Evolutionary conservation across 768 basidiomycete species (phyloP), one percentile per base, ranked within the genome.

Genomic region (Lentinula edodes): DNA sequence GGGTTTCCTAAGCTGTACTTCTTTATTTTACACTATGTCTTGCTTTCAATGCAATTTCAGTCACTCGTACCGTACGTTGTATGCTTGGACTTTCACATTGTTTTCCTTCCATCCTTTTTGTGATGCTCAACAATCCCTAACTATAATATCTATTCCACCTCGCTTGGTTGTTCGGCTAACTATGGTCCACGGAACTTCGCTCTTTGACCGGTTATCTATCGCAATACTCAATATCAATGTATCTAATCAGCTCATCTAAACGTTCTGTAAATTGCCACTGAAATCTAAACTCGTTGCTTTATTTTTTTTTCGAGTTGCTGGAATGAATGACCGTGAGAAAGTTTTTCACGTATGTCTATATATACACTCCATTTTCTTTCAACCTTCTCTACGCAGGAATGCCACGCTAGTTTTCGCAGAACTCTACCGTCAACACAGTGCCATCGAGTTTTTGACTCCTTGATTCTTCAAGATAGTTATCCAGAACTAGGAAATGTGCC

Each of bases 11-110:
- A 56, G 54, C 38, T 41, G 20, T 43, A 41, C 54, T 23, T 28
- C 39, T 46, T 58, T 36, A 18, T 35, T 16, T 13, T n/a, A 9
- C 34, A n/a, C 39, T 16, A 20, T 41, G 39, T 54, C 34, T 54
- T 54, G 53, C 53, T 54, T 54, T 54, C 53, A 20, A n/a, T 54
- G 36, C 53, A 53, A 28, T 41, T 39, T 57, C 38, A 39, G 39
- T 57, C 55, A 36, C 18, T 39, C 38, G 39, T 56, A 20, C 23
- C 52, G 38, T 56, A 34, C 32, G 9, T 23, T 32, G 23, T 46
- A 58, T 43, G 41, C 32, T 58, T 32, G 20, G 13, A 46, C 41
- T 58, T 3, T 41, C 52, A 23, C 45, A 43, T 28, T 46, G 34
- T 41, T 58, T 10, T 35, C 39, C 23, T 18, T 9, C 38, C 12